A percentile compares a stretch with the other conserved stretches of the same genome.
phyloP scores from a whole-genome alignment of 2,329 filamentous ascomycete genomes.

The Tolypocladium ophioglossoides region DNA sequence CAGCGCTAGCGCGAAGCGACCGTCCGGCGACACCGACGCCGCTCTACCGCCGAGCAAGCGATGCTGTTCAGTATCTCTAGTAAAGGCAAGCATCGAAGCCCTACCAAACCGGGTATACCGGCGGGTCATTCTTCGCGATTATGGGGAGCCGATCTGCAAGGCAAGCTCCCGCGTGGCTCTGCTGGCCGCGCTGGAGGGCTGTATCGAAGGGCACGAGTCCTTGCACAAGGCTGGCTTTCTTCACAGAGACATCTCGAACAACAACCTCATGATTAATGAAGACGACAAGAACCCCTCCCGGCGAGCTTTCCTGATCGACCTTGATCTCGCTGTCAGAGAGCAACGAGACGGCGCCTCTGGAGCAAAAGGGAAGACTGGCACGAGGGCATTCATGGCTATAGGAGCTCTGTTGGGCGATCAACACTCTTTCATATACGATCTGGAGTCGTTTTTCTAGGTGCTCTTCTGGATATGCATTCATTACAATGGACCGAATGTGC shows the following conservation, averaged over 20 bases:
- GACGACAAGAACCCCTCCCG: slow-evolving; percentile 22
- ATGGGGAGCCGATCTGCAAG: background rate
- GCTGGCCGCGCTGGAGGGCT: too few species aligned
- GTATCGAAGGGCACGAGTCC: too few species aligned
- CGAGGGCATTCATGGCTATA: slow-evolving; percentile 34
- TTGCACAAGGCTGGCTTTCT: too few species aligned
- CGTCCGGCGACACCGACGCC: too few species aligned
- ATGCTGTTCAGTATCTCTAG: background rate
- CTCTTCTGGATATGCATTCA: slow-evolving; percentile 34
- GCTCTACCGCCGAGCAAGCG: background rate
- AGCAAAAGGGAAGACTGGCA: slow-evolving; percentile 29
- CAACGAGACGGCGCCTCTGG: slow-evolving; percentile 18
- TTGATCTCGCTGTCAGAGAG: slow-evolving; percentile 23
- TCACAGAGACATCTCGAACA: too few species aligned
- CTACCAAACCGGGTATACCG: background rate
- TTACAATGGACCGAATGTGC: slow-evolving; percentile 19
- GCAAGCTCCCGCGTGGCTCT: background rate
- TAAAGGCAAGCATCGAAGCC: background rate
- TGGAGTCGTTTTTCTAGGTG: too few species aligned
- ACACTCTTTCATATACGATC: slow-evolving; percentile 34
- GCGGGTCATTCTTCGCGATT: background rate
- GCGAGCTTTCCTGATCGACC: slow-evolving; percentile 28
- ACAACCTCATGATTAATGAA: slow-evolving; percentile 13
- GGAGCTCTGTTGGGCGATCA: slow-evolving; percentile 22
- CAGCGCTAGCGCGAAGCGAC: too few species aligned